Percentiles rank a stretch among this genome's conserved stretches.
Conservation (phyloP, 257 asterid species). For the Echium plantagineum region DNA sequence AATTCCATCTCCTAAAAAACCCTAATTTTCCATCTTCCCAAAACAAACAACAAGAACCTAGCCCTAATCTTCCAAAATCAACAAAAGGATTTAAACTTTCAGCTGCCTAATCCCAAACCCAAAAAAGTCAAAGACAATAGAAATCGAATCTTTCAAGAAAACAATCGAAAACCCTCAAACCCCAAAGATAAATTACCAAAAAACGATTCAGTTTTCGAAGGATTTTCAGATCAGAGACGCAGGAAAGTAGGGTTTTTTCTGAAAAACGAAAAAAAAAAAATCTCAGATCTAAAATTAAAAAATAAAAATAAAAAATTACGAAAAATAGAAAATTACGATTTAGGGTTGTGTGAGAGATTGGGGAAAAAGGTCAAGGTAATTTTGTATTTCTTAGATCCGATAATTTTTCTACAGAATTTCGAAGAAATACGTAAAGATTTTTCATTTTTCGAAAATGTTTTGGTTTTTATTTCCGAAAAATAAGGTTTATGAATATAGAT, state of each 20-base stretch:
- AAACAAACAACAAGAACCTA: too few relatives aligned
- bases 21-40: constrained; percentile 4
- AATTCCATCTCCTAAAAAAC: background rate
- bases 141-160: too few relatives aligned
- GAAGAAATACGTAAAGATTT: too few relatives aligned
- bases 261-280: background rate
- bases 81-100: background rate
- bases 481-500: background rate
- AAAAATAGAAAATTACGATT: background rate
- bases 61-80: constrained; percentile 2
- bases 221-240: background rate
- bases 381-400: constrained; percentile 14
- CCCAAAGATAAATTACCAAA: background rate
- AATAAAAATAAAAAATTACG: background rate
- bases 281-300: background rate
- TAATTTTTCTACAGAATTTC: constrained; percentile 2
- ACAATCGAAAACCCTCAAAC: background rate
- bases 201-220: too few relatives aligned
- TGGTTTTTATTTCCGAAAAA: background rate
- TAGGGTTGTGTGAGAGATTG: constrained; percentile 10
- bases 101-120: background rate
- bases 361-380: background rate
- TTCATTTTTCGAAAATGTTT: too few relatives aligned
- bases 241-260: background rate
- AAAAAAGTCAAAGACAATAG: background rate